These are phyloP conservation scores for Xylariaceae sp. DNA, from an alignment of 2,329 filamentous ascomycete genomes.

Conservation along the genomic window DNA sequence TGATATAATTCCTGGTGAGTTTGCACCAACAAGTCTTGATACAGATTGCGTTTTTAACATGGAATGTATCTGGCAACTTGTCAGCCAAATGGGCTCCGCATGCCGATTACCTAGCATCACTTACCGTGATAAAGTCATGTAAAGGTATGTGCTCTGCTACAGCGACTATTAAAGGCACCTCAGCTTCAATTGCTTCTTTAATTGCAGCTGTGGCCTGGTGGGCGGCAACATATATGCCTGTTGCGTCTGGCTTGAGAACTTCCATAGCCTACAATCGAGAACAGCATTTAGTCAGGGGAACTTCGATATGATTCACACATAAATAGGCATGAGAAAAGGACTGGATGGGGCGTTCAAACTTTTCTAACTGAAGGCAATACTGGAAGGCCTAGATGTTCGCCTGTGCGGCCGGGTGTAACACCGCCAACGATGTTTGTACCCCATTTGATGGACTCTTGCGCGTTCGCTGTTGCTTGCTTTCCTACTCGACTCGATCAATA, in stretches of 20 bases:
- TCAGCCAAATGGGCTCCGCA: slow-evolving; percentile 9
- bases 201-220: slow-evolving; percentile 69
- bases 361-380: slow-evolving; percentile 64
- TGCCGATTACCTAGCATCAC: slow-evolving; percentile 15
- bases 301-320: not conserved
- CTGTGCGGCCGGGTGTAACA: slow-evolving; percentile 66
- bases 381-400: slow-evolving; percentile 69
- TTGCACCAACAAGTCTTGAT: slow-evolving; percentile 66
- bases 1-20: slow-evolving; percentile 71
- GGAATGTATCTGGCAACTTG: slow-evolving; percentile 54
- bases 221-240: slow-evolving; percentile 77
- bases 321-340: not conserved
- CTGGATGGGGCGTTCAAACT: slow-evolving; percentile 27
- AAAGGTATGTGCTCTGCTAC: slow-evolving; percentile 73
- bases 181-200: slow-evolving; percentile 73
- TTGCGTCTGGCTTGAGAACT: slow-evolving; percentile 69
- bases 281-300: slow-evolving; percentile 7
- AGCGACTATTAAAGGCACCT: slow-evolving; percentile 70
- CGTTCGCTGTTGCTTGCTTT: slow-evolving; percentile 66
- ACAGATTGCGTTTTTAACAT: slow-evolving; percentile 66
- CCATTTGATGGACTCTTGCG: slow-evolving; percentile 70
- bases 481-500: slow-evolving; percentile 5
- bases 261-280: slow-evolving; percentile 54
- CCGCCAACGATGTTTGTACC: slow-evolving; percentile 78
- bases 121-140: slow-evolving; percentile 66